phyloP scores from a whole-genome alignment of 2,329 filamentous ascomycete genomes.

The Monosporascus cannonballus region DNA sequence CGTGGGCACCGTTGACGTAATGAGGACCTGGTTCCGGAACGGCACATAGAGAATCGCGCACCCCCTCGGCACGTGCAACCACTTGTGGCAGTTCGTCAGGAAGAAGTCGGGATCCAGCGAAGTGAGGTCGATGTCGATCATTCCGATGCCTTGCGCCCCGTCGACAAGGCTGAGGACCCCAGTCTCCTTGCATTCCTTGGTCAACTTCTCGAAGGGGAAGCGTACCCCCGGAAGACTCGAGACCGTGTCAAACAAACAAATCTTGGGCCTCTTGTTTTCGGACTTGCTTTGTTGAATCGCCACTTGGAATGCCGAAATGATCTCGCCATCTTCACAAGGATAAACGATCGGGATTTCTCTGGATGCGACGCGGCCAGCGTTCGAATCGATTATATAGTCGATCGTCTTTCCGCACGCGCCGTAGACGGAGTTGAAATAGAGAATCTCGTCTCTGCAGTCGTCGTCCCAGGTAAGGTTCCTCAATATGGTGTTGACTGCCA shows the following conservation, averaged over 20 bases:
- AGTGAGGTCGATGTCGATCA: conserved; percentile 64
- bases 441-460: conserved; percentile 69
- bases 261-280: conserved; percentile 55
- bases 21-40: conserved; percentile 64
- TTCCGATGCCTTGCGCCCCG: conserved; percentile 78
- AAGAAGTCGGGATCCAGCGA: conserved; percentile 77
- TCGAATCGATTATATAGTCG: conserved; percentile 64
- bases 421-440: conserved; percentile 77
- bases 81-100: conserved; percentile 84
- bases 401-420: conserved; percentile 70
- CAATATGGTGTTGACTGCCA: conserved; percentile 72
- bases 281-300: conserved; percentile 47
- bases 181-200: conserved; percentile 56
- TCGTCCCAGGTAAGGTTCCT: conserved; percentile 62
- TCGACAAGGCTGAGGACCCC: conserved; percentile 72
- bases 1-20: conserved; percentile 71
- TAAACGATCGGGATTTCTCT: conserved; percentile 57
- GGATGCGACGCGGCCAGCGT: conserved; percentile 34
- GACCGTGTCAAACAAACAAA: conserved; percentile 76
- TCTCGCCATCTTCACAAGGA: conserved; percentile 62
- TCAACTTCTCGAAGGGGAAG: conserved; percentile 70
- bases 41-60: conserved; percentile 81
- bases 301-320: conserved; percentile 55
- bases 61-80: conserved; percentile 75
- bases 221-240: conserved; percentile 71